A percentile compares a stretch with the other conserved stretches of the same genome.
phyloP scores from a whole-genome alignment of 2,329 filamentous ascomycete genomes.

The Talaromyces sp. region DNA sequence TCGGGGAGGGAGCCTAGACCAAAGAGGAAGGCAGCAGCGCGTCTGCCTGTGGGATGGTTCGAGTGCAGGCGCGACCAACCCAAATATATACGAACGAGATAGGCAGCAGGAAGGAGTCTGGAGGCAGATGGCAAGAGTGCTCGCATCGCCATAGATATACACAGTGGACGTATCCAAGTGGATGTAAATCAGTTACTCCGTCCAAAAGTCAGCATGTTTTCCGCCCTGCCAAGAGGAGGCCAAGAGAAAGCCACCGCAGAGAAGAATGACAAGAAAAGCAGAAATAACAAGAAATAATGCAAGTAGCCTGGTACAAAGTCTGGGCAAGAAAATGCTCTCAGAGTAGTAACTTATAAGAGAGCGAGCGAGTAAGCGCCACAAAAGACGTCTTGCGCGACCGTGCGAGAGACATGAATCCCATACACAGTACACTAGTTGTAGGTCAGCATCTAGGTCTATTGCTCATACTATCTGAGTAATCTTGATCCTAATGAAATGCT shows the following conservation, averaged over 20 bases:
- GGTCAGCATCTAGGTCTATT: too few relatives aligned
- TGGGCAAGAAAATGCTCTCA: neutral
- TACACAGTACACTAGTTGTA: neutral
- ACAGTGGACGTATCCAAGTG: neutral
- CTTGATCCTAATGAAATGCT: neutral
- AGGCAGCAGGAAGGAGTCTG: neutral
- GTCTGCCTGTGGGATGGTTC: neutral
- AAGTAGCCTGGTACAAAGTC: neutral
- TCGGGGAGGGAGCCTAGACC: neutral
- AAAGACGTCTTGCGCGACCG: neutral
- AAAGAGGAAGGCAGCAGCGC: neutral
- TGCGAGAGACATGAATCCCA: neutral
- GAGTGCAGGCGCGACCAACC: neutral
- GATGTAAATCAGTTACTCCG: neutral
- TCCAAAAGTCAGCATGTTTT: constrained; percentile 3
- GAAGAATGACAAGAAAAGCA: constrained; percentile 15
- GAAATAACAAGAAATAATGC: neutral
- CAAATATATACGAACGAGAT: neutral
- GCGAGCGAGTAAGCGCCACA: neutral
- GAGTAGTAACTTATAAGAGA: neutral
- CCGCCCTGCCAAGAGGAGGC: constrained; percentile 18
- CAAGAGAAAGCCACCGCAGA: constrained; percentile 11
- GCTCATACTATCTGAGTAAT: too few relatives aligned
- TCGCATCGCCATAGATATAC: neutral
- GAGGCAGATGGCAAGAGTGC: neutral